These are phyloP conservation scores for Botryotinia narcissicola DNA, from an alignment of 2,329 filamentous ascomycete species.

Conservation along the genomic window DNA sequence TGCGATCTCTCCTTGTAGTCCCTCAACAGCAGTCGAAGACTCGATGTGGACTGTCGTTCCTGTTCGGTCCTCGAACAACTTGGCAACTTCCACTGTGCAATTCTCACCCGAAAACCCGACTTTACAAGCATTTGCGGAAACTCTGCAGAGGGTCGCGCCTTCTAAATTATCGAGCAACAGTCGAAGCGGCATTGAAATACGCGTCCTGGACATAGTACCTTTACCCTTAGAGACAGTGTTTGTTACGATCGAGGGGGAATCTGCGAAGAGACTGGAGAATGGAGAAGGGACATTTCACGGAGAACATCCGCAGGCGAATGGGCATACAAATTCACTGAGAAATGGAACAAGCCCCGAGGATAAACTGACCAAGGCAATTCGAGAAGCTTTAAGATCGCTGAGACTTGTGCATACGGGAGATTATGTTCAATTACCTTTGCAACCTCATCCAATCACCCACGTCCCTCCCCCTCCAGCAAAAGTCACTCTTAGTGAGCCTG, in stretches of 20 bases:
- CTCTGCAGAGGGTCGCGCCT: slow-evolving; percentile 69
- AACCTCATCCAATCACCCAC: slow-evolving; percentile 84
- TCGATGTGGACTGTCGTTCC: slow-evolving; percentile 84
- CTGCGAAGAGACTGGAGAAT: slow-evolving; percentile 76
- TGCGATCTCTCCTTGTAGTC: slow-evolving; percentile 72
- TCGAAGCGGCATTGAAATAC: slow-evolving; percentile 77
- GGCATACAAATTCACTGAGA: slow-evolving; percentile 38
- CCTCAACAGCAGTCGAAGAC: slow-evolving; percentile 55
- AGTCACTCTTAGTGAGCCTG: slow-evolving; percentile 90
- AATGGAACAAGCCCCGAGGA: slow-evolving; percentile 48
- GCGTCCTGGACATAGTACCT: slow-evolving; percentile 76
- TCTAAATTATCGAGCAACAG: slow-evolving; percentile 71
- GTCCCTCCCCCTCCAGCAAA: slow-evolving; percentile 79
- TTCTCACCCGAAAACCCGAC: slow-evolving; percentile 70
- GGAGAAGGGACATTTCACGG: slow-evolving; percentile 80
- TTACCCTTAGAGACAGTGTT: slow-evolving; percentile 81
- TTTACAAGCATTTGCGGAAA: slow-evolving; percentile 75
- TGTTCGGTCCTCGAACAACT: slow-evolving; percentile 59
- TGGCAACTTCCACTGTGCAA: slow-evolving; percentile 75
- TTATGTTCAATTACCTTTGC: slow-evolving; percentile 71
- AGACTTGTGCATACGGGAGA: slow-evolving; percentile 83
- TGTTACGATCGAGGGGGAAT: slow-evolving; percentile 78
- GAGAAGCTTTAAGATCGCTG: slow-evolving; percentile 69
- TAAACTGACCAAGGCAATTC: slow-evolving; percentile 63
- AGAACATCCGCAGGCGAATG: slow-evolving; percentile 51